Evolutionary conservation across 306 rosid species (phyloP).

Genomic region (Sphenostylis stenocarpa): DNA sequence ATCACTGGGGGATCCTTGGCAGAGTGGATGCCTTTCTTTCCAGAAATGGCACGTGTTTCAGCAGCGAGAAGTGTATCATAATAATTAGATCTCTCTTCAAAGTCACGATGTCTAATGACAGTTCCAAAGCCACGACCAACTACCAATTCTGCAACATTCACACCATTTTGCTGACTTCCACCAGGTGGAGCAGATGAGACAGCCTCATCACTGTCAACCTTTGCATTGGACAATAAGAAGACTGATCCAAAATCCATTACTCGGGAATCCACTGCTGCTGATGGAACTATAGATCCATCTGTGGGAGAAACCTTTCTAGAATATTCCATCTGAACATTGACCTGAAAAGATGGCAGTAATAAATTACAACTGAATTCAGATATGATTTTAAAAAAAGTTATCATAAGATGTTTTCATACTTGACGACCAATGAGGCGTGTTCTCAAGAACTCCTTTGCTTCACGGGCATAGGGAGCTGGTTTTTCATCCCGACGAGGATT

Average conservation of each 20-base stretch:
- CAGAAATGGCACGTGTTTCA: slow-evolving; percentile 78
- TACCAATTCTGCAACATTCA: slow-evolving; percentile 73
- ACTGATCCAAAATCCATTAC: slow-evolving; percentile 98
- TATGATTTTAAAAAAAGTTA: slow-evolving; percentile 22
- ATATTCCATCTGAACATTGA: slow-evolving; percentile 95
- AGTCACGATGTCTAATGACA: slow-evolving; percentile 94
- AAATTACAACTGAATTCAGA: slow-evolving; percentile 16
- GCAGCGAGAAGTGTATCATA: slow-evolving; percentile 98
- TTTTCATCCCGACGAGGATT: slow-evolving; percentile 98
- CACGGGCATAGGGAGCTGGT: slow-evolving; percentile 98
- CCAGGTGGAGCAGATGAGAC: slow-evolving; percentile 50
- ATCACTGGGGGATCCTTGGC: slow-evolving; percentile 94
- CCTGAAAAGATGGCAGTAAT: slow-evolving; percentile 49
- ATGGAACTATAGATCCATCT: slow-evolving; percentile 59
- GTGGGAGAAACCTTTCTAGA: slow-evolving; percentile 67
- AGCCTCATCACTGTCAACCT: slow-evolving; percentile 72
- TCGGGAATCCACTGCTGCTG: slow-evolving; percentile 71
- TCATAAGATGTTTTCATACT: slow-evolving; percentile 49
- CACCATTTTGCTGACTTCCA: slow-evolving; percentile 62
- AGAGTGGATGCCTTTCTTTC: slow-evolving; percentile 89
- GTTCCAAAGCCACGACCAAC: slow-evolving; percentile 90
- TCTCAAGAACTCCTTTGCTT: slow-evolving; percentile 96
- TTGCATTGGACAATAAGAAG: slow-evolving; percentile 55
- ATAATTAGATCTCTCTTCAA: slow-evolving; percentile 90
- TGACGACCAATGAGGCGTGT: slow-evolving; percentile 87